A percentile compares a stretch with the other conserved stretches of the same genome.
Evolutionary conservation across 2,329 filamentous ascomycete genomes (phyloP).

Genomic region (Diaporthe citriasiana): DNA sequence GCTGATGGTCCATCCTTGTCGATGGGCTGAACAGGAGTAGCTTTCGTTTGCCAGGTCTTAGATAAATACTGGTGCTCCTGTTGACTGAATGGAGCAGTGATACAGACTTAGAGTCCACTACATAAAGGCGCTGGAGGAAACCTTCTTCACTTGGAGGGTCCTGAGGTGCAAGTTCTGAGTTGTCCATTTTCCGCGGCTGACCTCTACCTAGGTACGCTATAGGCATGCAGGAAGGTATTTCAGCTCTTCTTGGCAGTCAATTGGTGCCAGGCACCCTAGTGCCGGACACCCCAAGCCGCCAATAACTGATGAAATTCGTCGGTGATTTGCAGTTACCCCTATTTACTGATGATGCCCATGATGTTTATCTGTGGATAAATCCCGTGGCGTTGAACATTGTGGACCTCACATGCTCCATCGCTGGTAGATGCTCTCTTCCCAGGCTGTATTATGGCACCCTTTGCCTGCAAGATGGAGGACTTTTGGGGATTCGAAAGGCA

Average conservation of each 20-base stretch:
- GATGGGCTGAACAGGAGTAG: neutral
- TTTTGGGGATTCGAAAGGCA: too few relatives aligned
- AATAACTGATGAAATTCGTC: neutral
- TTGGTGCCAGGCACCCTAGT: neutral
- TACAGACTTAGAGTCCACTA: too few relatives aligned
- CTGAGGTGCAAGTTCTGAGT: neutral
- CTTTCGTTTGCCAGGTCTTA: neutral
- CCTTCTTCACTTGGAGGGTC: neutral
- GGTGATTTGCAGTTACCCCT: too few relatives aligned
- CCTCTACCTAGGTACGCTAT: neutral
- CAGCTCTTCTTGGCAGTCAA: slow-evolving; percentile 31
- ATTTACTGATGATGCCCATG: neutral
- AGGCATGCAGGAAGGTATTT: neutral
- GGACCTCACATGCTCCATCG: neutral
- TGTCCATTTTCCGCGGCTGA: neutral
- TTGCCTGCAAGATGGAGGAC: neutral
- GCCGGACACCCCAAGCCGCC: too few relatives aligned
- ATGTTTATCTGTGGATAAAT: neutral
- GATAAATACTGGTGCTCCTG: too few relatives aligned
- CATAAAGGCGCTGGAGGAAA: neutral
- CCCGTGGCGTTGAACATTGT: too few relatives aligned
- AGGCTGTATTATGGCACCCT: too few relatives aligned
- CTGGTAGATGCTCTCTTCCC: neutral
- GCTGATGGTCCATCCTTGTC: neutral
- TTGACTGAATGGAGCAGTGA: neutral